Evolutionary conservation across 179 eudicot species (phyloP), one percentile per base, ranked within the genome.

Genomic region (Sideroxylon spinosum): DNA sequence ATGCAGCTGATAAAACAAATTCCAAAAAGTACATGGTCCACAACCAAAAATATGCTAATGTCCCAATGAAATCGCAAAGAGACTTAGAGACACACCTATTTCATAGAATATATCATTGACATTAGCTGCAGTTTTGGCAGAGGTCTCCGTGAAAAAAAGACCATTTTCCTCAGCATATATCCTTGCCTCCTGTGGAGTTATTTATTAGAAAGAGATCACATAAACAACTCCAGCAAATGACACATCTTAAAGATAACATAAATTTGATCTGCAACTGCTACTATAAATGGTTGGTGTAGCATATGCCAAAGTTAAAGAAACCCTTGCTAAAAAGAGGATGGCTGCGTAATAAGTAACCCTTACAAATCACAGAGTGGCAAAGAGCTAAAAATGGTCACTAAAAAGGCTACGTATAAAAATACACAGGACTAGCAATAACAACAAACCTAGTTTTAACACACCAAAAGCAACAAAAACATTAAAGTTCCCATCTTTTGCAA

Each of bases 151-250:
- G 82, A 93, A 93, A 86, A 93, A 93, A 48, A 91, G 94, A 74
- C 98, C 95, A 85, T 93, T 93, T 75, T 91, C 99, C 69, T 91
- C 98, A 0, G 99, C 99, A 87, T 95, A 95, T 7, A 80, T 61
- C 29, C 91, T 91, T 64, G 97, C 97, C 82, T 95, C 98, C 98
- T 95, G 89, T 78, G 84, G 62, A 77, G 56, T 61, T 20, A 75
- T 57, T 37, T 32, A 50, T 46, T 13, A 76, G 19, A 52, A 10
- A 68, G 53, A 13, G 8, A 50, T 29, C 22, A 28, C 9, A 67
- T 3, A 28, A 75, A 55, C 16, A 19, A 57, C 65, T 59, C 1
- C n/a, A 76, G 17, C 71, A 63, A 76, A 25, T 17, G 44, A 63
- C 61, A 63, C 23, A 28, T 13, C 57, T 49, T 75, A 44, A 48